Percentiles rank a stretch among this genome's conserved stretches.
phyloP scores from a whole-genome alignment of 495 filamentous ascomycete species.

The Penicillium cinerascens region DNA sequence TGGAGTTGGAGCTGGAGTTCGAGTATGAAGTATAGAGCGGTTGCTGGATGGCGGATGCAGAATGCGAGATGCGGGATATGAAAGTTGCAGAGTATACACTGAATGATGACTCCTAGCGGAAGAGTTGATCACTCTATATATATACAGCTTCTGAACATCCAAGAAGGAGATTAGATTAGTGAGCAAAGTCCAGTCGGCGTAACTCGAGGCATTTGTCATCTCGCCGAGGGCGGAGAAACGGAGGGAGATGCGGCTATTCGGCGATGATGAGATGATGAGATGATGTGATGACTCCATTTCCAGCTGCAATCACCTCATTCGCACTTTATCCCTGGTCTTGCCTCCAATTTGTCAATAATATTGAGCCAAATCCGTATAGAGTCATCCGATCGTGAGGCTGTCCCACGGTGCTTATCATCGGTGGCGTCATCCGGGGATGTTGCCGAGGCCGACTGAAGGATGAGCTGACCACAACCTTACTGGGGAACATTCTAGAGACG shows the following conservation, averaged over 20 bases:
- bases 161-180: slow-evolving; percentile 7
- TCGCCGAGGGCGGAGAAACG: slow-evolving; percentile 12
- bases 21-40: slow-evolving; percentile 1
- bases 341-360: not conserved
- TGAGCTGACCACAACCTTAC: not conserved
- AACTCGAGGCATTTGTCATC: slow-evolving; percentile 16
- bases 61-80: no score
- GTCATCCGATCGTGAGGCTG: not conserved
- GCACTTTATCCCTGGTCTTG: not conserved
- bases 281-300: slow-evolving; percentile 11
- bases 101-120: not conserved
- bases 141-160: not conserved
- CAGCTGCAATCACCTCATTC: slow-evolving; percentile 10
- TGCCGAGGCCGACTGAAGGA: not conserved
- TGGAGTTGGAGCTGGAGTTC: slow-evolving; percentile 2
- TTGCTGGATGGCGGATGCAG: not conserved
- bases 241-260: not conserved
- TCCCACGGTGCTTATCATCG: not conserved
- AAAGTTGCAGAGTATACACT: no score
- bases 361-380: not conserved
- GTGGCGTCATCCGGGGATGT: not conserved
- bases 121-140: not conserved
- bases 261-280: not conserved
- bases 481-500: not conserved
- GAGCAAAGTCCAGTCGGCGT: slow-evolving; percentile 5